Percentiles rank a stretch among this genome's conserved stretches.
Conservation (phyloP, 164 flowering plant genomes). For the Amborella trichopoda region DNA sequence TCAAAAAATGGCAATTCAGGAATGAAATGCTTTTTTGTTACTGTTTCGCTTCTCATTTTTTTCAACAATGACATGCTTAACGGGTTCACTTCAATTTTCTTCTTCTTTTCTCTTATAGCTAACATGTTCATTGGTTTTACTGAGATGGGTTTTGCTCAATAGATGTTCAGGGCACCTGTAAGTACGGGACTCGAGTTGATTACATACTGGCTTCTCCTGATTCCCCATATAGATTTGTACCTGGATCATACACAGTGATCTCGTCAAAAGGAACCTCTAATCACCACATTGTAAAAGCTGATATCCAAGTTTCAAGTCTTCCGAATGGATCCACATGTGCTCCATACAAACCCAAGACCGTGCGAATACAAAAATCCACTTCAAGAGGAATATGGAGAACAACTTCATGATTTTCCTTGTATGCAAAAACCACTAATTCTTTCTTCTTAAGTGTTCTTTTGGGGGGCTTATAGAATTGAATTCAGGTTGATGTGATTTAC, state of each 20-base stretch:
- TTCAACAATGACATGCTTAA: too few relatives aligned
- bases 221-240: slow-evolving; percentile 68
- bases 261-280: slow-evolving; percentile 98
- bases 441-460: too few relatives aligned
- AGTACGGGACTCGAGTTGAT: slow-evolving; percentile 90
- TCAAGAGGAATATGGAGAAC: slow-evolving; percentile 26
- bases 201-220: slow-evolving; percentile 64
- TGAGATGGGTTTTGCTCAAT: too few relatives aligned
- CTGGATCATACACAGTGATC: slow-evolving; percentile 73
- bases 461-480: too few relatives aligned
- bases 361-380: slow-evolving; percentile 15
- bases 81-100: too few relatives aligned
- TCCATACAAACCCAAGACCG: slow-evolving; percentile 14
- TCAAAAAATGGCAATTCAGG: too few relatives aligned
- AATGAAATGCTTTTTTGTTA: too few relatives aligned
- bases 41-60: too few relatives aligned
- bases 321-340: slow-evolving; percentile 8
- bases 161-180: slow-evolving; percentile 99
- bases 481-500: too few relatives aligned
- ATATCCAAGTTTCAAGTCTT: slow-evolving; percentile 21
- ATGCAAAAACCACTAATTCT: too few relatives aligned
- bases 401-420: slow-evolving; percentile 1
- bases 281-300: slow-evolving; percentile 90
- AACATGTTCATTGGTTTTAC: too few relatives aligned
- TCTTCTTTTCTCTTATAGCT: too few relatives aligned